A percentile compares a stretch with the other conserved stretches of the same genome.
phyloP scores from a whole-genome alignment of 352 stramenopile species.

The Pythium apleroticum region DNA sequence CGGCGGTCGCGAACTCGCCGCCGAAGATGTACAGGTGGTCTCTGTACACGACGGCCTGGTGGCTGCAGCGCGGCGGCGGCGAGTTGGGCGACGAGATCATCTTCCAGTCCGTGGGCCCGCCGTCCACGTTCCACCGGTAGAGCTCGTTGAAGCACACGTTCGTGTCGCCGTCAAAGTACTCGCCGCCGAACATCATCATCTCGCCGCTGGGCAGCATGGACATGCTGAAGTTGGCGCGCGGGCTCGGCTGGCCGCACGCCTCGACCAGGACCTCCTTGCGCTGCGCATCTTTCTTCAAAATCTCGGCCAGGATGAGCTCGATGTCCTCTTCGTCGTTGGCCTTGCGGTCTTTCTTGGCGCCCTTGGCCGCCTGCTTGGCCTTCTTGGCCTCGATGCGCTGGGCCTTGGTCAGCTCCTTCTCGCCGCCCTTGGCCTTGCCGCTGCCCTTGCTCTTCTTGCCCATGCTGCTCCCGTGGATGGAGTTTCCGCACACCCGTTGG shows the following conservation, averaged over 20 bases:
- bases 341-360: constrained; percentile 81
- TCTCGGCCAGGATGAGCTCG: constrained; percentile 76
- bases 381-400: constrained; percentile 82
- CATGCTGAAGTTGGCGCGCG: constrained; percentile 80
- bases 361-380: constrained; percentile 74
- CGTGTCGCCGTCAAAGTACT: constrained; percentile 97
- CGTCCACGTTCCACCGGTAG: constrained; percentile 92
- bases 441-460: constrained; percentile 55
- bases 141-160: constrained; percentile 97
- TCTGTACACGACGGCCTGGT: constrained; percentile 94
- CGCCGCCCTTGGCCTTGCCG: constrained; percentile 43
- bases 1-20: constrained; percentile 94
- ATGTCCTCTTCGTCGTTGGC: constrained; percentile 79
- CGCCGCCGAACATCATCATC: constrained; percentile 95
- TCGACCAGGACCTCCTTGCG: constrained; percentile 68
- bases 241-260: constrained; percentile 48
- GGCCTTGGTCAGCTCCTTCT: constrained; percentile 73
- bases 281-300: constrained; percentile 75
- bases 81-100: constrained; percentile 88
- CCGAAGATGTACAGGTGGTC: constrained; percentile 97
- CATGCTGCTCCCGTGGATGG: too few species aligned
- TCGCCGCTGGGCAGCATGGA: constrained; percentile 70
- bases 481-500: too few species aligned
- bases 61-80: constrained; percentile 91
- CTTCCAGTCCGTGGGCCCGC: constrained; percentile 69